phyloP scores from a whole-genome alignment of 306 rosid species.

The Medicago arabica region DNA sequence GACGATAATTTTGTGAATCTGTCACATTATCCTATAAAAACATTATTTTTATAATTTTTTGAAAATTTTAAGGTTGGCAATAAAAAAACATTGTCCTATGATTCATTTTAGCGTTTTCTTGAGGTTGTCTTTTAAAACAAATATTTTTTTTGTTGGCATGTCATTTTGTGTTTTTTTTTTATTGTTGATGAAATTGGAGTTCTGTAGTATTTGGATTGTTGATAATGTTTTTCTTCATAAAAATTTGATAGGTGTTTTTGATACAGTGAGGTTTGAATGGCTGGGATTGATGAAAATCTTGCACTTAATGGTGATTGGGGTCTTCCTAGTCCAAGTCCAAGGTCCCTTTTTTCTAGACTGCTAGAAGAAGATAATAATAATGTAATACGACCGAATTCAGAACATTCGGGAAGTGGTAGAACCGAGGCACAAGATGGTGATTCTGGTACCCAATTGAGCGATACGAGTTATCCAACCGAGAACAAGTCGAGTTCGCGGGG shows the following conservation, averaged over 20 bases:
- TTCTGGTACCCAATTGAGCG: constrained; percentile 49
- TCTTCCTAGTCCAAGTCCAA: constrained; percentile 78
- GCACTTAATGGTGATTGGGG: constrained; percentile 76
- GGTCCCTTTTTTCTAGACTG: constrained; percentile 69
- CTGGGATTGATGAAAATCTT: constrained; percentile 79
- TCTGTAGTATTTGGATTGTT: constrained; percentile 20
- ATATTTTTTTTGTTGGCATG: constrained; percentile 7
- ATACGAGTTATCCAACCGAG: constrained; percentile 47
- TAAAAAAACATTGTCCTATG: constrained; percentile 30
- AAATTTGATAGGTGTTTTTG: constrained; percentile 38
- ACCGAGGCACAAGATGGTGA: constrained; percentile 48
- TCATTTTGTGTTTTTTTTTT: constrained; percentile 22
- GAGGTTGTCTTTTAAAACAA: constrained; percentile 14
- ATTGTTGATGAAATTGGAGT: background rate
- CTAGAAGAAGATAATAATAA: constrained; percentile 58
- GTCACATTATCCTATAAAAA: background rate
- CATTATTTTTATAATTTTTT: background rate
- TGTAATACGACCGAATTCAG: constrained; percentile 53
- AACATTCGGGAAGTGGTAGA: constrained; percentile 51
- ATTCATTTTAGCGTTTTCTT: constrained; percentile 31
- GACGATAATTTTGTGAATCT: constrained; percentile 15
- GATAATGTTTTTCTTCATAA: constrained; percentile 25
- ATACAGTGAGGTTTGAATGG: constrained; percentile 62
- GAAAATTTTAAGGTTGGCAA: constrained; percentile 10
- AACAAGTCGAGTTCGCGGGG: constrained; percentile 58